phyloP scores from a whole-genome alignment of 2,329 filamentous ascomycete species.

The Mariannaea sp. region DNA sequence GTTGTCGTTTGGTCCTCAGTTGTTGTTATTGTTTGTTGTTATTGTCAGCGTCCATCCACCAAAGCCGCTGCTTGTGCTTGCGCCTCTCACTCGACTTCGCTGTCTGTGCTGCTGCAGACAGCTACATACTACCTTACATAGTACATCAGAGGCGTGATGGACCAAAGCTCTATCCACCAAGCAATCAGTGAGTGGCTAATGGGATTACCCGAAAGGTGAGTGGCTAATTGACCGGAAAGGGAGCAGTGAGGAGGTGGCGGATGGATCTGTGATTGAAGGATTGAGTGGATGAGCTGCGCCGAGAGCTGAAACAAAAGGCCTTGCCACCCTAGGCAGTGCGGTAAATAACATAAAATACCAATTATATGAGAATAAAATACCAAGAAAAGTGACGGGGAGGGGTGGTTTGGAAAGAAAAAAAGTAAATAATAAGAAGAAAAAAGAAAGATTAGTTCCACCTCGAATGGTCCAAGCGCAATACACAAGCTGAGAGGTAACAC shows the following conservation, averaged over 20 bases:
- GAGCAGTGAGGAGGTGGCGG: not conserved
- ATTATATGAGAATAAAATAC: not conserved
- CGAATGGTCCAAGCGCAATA: no score
- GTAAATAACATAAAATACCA: not conserved
- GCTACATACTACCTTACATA: no score
- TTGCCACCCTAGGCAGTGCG: not conserved
- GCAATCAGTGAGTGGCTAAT: slow-evolving; percentile 10
- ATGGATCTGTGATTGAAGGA: not conserved
- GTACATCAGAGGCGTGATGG: no score
- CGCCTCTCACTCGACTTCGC: no score
- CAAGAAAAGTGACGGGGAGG: not conserved
- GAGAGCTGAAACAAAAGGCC: slow-evolving; percentile 16
- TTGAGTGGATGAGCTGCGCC: slow-evolving; percentile 1
- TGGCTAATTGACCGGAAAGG: slow-evolving; percentile 3
- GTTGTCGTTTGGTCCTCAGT: no score
- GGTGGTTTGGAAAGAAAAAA: no score
- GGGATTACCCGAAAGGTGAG: slow-evolving; percentile 11
- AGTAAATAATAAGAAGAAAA: no score
- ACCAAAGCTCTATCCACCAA: not conserved
- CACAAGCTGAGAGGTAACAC: not conserved
- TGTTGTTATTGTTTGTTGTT: no score
- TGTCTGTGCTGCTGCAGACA: no score
- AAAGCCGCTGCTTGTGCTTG: no score
- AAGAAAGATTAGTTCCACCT: no score
- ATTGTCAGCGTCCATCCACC: no score